Evolutionary conservation across 2,329 filamentous ascomycete species (phyloP), one percentile per base, ranked within the genome.

Genomic region (Teratosphaeria epicoccoides): DNA sequence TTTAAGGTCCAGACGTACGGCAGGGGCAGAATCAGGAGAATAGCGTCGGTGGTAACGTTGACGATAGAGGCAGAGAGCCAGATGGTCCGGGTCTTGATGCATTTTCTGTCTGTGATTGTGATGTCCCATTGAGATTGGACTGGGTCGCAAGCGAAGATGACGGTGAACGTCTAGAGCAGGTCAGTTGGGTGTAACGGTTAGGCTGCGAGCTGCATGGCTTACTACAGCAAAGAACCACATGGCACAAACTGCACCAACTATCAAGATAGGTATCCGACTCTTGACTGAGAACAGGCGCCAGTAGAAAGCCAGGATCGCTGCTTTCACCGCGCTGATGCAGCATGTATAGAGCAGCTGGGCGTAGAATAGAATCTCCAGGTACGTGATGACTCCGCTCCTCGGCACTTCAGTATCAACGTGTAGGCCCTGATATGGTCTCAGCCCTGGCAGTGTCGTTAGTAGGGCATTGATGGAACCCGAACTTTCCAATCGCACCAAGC

Each of bases 231-330:
- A 45, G 26, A 49, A 43, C 55, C 55, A 57, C n/a, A 29, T 53
- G 9, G 25, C 28, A 10, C 55, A 51, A 4, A 57, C 22, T 6
- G 49, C 52, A 20, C 43, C 40, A 20, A 50, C 28, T 4, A 55
- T 28, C 17, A 50, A 26, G 22, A 57, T 50, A 6, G 55, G 53
- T 7, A 55, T 22, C 20, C 53, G 46, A 24, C 49, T 44, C 43
- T 49, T 55, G 29, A 54, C 40, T 9, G 54, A 52, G 47, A 61
- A 61, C 11, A 61, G 49, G 33, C 57, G 47, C 57, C 57, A 60
- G 47, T 60, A 59, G 29, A 60, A 54, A 11, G 57, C 52, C 5
- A 60, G 55, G 23, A 60, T 52, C 6, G 57, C 56, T 5, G 52
- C 43, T 44, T 60, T 60, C 47, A 54, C 54, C 12, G 33, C 24